Evolutionary conservation across 306 rosid species (phyloP).

Genomic region (Ziziphus jujuba): DNA sequence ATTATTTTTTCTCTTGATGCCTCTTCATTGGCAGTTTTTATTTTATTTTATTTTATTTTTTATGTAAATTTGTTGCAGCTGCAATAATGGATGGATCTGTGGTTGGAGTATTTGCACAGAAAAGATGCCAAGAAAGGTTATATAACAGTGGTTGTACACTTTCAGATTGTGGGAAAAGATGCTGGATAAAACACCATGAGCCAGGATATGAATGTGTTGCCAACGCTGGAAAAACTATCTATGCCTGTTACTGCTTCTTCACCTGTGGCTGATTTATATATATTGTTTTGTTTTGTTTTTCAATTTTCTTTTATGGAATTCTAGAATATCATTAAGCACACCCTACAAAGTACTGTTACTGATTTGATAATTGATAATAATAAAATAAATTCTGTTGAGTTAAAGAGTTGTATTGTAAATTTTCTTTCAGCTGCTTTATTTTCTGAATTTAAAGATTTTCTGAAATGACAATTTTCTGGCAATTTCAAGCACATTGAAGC

Average conservation of each 20-base stretch:
- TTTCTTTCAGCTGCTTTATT: too few species aligned
- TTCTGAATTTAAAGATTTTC: too few species aligned
- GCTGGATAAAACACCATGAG: constrained; percentile 9
- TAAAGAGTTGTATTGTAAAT: too few species aligned
- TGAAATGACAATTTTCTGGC: too few species aligned
- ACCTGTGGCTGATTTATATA: not conserved
- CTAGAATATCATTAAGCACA: not conserved
- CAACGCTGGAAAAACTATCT: not conserved
- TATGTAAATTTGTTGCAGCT: not conserved
- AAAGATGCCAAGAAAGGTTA: not conserved
- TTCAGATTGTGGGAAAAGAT: not conserved
- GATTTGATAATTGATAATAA: too few species aligned
- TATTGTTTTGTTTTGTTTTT: not conserved
- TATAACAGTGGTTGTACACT: not conserved
- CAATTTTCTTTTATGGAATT: not conserved
- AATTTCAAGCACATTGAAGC: too few species aligned
- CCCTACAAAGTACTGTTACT: too few species aligned
- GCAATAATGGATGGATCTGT: not conserved
- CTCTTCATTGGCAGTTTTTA: not conserved
- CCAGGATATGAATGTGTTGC: not conserved
- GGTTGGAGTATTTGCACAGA: constrained; percentile 8
- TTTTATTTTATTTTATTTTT: not conserved
- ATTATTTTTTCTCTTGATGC: too few species aligned
- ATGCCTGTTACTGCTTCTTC: constrained; percentile 6
- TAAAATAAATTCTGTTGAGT: too few species aligned